A percentile compares a stretch with the other conserved stretches of the same genome.
These are phyloP conservation scores for Boletus fagicola DNA, from an alignment of 768 basidiomycete genomes.

Conservation along the genomic window DNA sequence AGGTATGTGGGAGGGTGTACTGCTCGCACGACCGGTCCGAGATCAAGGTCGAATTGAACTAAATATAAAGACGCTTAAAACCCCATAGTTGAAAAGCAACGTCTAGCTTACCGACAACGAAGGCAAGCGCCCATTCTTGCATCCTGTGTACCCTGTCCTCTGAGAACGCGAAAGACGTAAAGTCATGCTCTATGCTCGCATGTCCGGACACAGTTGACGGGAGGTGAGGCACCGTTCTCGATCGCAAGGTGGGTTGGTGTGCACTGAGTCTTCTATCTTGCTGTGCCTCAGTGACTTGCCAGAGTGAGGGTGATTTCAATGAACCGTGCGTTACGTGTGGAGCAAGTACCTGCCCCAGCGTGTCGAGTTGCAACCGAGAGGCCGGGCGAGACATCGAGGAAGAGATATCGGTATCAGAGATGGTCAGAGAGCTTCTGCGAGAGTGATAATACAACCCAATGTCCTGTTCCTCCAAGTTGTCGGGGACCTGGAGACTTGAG, in stretches of 20 bases:
- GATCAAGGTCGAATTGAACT: slow-evolving; percentile 89
- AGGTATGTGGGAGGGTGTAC: slow-evolving; percentile 68
- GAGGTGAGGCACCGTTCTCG: slow-evolving; percentile 46
- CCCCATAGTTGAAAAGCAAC: not conserved
- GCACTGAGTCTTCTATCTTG: slow-evolving; percentile 10
- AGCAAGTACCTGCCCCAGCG: not conserved
- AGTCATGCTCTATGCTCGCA: slow-evolving; percentile 37
- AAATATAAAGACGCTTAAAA: slow-evolving; percentile 8
- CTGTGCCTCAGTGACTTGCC: slow-evolving; percentile 25
- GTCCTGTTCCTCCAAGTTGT: slow-evolving; percentile 29
- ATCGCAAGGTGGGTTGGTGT: slow-evolving; percentile 38
- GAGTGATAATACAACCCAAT: slow-evolving; percentile 27
- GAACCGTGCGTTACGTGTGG: slow-evolving; percentile 1
- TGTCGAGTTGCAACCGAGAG: slow-evolving; percentile 17
- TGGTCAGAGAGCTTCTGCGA: slow-evolving; percentile 22
- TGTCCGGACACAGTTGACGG: slow-evolving; percentile 31
- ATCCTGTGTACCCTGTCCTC: slow-evolving; percentile 47
- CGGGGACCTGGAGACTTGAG: slow-evolving; percentile 10
- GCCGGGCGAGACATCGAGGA: slow-evolving; percentile 15
- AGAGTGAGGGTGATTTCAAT: slow-evolving; percentile 37
- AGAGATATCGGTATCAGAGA: slow-evolving; percentile 28
- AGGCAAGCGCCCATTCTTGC: slow-evolving; percentile 64
- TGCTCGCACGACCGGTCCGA: slow-evolving; percentile 75
- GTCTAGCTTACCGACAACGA: slow-evolving; percentile 59
- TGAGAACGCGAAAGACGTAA: slow-evolving; percentile 47